phyloP scores from a whole-genome alignment of 2,329 filamentous ascomycete genomes.

The Coleophoma crateriformis region DNA sequence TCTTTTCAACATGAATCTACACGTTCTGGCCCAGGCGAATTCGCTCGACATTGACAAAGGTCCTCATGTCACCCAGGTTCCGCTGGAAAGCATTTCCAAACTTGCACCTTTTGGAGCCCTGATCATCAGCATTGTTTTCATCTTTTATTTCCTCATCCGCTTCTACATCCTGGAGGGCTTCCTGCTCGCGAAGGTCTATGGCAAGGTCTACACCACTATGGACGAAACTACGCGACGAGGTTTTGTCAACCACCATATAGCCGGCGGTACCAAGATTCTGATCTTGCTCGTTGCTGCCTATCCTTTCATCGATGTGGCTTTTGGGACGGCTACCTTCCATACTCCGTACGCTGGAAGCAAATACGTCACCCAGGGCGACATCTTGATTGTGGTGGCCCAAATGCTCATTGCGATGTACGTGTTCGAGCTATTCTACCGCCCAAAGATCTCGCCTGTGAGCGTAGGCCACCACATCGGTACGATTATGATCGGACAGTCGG shows the following conservation, averaged over 20 bases:
- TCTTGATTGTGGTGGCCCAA: constrained; percentile 32
- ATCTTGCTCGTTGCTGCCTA: constrained; percentile 33
- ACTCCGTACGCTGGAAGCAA: constrained; percentile 24
- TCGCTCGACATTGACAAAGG: not conserved
- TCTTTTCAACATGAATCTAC: not conserved
- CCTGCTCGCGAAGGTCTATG: constrained; percentile 29
- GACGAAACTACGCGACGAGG: constrained; percentile 30
- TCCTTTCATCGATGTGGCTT: constrained; percentile 33
- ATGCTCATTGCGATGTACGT: constrained; percentile 39
- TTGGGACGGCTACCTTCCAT: constrained; percentile 26
- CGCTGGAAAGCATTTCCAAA: constrained; percentile 18
- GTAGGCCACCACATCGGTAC: constrained; percentile 32
- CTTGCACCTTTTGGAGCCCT: constrained; percentile 21
- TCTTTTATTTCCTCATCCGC: constrained; percentile 21
- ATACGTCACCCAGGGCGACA: constrained; percentile 32
- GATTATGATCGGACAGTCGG: constrained; percentile 32
- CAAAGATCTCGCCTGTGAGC: constrained; percentile 33
- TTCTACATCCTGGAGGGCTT: constrained; percentile 33
- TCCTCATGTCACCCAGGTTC: constrained; percentile 17
- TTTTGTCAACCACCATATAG: constrained; percentile 41
- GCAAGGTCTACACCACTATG: constrained; percentile 28
- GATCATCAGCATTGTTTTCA: constrained; percentile 20
- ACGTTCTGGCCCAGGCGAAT: not conserved
- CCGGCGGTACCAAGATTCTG: constrained; percentile 33
- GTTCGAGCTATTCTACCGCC: constrained; percentile 37